phyloP scores from a whole-genome alignment of 108 stramenopile species.

The Tribonema minus region DNA sequence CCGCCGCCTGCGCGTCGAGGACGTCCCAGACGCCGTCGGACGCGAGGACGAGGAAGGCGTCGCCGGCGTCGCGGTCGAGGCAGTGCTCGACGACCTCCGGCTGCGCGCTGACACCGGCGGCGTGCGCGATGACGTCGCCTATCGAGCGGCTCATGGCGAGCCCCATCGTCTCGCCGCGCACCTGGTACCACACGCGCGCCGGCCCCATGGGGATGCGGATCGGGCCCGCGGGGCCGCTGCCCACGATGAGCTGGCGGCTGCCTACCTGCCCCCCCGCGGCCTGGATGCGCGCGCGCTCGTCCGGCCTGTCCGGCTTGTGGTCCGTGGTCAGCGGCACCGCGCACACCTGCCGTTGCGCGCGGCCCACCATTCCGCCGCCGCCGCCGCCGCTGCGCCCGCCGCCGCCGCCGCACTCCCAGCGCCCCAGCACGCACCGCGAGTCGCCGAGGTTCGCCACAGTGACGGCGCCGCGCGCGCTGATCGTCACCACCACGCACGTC shows the following conservation, averaged over 20 bases:
- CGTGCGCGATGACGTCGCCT: conserved; percentile 54
- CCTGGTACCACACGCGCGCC: conserved; percentile 51
- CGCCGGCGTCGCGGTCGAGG: conserved; percentile 24
- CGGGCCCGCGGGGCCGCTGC: conserved; percentile 26
- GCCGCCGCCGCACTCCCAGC: too few species aligned
- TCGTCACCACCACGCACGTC: conserved; percentile 40
- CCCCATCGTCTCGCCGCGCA: conserved; percentile 47
- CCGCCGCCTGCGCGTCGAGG: conserved; percentile 45
- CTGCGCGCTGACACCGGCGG: conserved; percentile 46
- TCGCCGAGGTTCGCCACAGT: conserved; percentile 48
- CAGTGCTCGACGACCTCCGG: conserved; percentile 52
- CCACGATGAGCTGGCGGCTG: conserved; percentile 45
- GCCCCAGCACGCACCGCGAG: conserved; percentile 46
- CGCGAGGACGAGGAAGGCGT: conserved; percentile 48
- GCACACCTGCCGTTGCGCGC: background rate
- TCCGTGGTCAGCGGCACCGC: conserved; percentile 49
- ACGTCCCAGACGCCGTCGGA: conserved; percentile 56
- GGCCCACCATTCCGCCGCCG: conserved; percentile 19
- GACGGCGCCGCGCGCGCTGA: background rate
- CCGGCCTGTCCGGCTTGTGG: conserved; percentile 54
- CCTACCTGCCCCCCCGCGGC: conserved; percentile 40
- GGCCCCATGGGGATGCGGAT: conserved; percentile 49
- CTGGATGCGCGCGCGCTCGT: conserved; percentile 45
- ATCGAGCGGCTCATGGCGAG: conserved; percentile 55
- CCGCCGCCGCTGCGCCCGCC: too few species aligned